Evolutionary conservation across 805 yeast genomes (phyloP), one percentile per base, ranked within the genome.

Genomic region (Torulaspora franciscae): DNA sequence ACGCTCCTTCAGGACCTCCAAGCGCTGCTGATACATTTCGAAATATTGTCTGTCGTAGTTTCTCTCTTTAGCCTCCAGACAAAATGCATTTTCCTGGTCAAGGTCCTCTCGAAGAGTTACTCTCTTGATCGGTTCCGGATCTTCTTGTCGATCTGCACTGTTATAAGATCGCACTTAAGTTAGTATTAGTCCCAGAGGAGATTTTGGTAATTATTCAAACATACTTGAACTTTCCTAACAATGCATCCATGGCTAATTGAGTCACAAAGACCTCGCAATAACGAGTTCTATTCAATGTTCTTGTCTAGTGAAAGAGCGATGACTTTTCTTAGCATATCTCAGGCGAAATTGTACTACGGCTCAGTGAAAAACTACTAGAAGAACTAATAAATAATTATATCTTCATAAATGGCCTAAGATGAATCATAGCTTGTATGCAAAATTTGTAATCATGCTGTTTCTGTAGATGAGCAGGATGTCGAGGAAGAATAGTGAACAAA

Each of bases 31-130:
- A 54, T 84, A 84, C 27, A 81, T 63, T 19, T 72, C 66, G 25
- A 80, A 80, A 54, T 74, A 84, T 58, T 84, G 91, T 26, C 69
- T 68, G 22, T 66, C 70, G 50, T 79, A 81, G 6, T 71, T 63
- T 32, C 82, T 64, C 2, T 62, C 58, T 11, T 59, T 56, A 34
- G 56, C 55, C n/a, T 52, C 46, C 19, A 70, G 44, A 7, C 40
- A 30, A 37, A 60, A 66, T 4, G 54, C 54, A 15, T 60, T 56
- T 7, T 44, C 24, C 13, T 45, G 38, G 10, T 41, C 48, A 17
- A 47, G 41, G 6, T 42, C 42, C 28, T 59, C 56, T 4, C 43
- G 48, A n/a, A 55, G 39, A 6, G 33, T 42, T 32, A 42, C 37
- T 43, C 62, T 56, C 1, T 48, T 36, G 14, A 47, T 42, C 10